Base-by-base conservation (phyloP, 306 rosid species). In the Erythrophleum fordii region DNA sequence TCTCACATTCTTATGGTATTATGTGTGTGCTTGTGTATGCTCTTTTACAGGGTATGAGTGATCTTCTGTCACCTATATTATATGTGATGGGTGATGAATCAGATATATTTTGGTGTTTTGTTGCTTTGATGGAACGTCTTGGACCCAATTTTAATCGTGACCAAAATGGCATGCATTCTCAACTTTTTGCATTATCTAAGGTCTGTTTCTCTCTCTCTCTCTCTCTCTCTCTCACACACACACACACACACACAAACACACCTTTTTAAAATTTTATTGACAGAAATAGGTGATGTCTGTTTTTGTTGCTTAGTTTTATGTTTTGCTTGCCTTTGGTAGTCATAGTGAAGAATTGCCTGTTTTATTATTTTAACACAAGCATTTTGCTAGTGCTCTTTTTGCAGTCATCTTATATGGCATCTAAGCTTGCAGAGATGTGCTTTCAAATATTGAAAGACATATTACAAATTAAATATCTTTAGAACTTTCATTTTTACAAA, bases 91-190 rank as follows among this genome's bases (percentile, higher is more conserved):
- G 68, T 53, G 96, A 93, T 86, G 99, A 95, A 73, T 89, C 99
- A 3, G 94, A 91, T 74, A 86, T 98, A 66, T 95, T 95, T 87
- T 93, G 99, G 99, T 93, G 98, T 85, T 95, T 95, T 80, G 99
- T 90, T 84, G 90, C 95, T 37, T 82, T 95, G 59, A 89, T 95
- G 99, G 97, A 90, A 77, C 96, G 97, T 44, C 93, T 95, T 31
- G 99, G 99, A 80, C 98, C 99, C 65, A 95, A 95, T 87, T 95
- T 95, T 86, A 93, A 95, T 78, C 99, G 98, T 46, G 99, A 95
- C 85, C 99, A 95, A 84, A 95, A 87, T 56, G 99, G 99, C 88
- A 95, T 95, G 99, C 99, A 93, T 83, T 91, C 98, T 79, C 99
- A 95, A 85, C 98, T 95, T 56, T 95, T 95, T 90, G 94, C 99